These are phyloP conservation scores for Globisporangium takayamanum DNA, from an alignment of 352 stramenopile genomes.

Conservation along the genomic window DNA sequence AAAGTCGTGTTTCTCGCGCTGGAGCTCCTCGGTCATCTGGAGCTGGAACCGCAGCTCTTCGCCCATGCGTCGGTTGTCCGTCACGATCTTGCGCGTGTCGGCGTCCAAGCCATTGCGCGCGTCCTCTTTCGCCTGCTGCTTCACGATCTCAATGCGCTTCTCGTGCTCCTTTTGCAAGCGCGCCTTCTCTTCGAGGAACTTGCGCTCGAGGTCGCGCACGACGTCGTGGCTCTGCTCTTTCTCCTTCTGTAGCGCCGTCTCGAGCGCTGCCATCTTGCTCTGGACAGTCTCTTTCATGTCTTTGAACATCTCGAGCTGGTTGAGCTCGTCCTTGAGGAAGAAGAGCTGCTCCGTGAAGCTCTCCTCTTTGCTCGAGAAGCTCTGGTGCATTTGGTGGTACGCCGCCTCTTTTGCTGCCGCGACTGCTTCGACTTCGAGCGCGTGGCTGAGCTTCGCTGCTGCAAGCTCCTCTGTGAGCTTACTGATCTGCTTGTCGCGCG, in stretches of 20 bases:
- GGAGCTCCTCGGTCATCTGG: slow-evolving; percentile 87
- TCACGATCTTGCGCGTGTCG: slow-evolving; percentile 89
- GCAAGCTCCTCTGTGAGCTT: slow-evolving; percentile 83
- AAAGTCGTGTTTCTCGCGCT: slow-evolving; percentile 73
- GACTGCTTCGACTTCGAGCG: slow-evolving; percentile 49
- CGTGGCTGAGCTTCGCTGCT: slow-evolving; percentile 45
- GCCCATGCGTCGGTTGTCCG: slow-evolving; percentile 89
- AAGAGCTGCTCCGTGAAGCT: slow-evolving; percentile 47
- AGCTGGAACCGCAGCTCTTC: slow-evolving; percentile 91
- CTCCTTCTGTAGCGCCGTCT: slow-evolving; percentile 53
- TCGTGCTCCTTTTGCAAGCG: slow-evolving; percentile 81
- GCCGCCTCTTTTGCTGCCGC: slow-evolving; percentile 39
- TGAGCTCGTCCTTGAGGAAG: slow-evolving; percentile 57
- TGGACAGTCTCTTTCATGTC: slow-evolving; percentile 65
- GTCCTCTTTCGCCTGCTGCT: slow-evolving; percentile 84
- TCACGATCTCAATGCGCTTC: slow-evolving; percentile 80
- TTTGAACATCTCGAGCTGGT: slow-evolving; percentile 57
- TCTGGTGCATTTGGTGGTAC: slow-evolving; percentile 38
- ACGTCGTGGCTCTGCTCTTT: slow-evolving; percentile 44
- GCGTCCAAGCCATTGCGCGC: slow-evolving; percentile 85
- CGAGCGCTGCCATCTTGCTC: slow-evolving; percentile 48
- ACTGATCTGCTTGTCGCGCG: slow-evolving; percentile 62
- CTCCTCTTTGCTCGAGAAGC: slow-evolving; percentile 42
- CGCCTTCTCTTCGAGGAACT: slow-evolving; percentile 86
- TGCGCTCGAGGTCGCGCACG: slow-evolving; percentile 70